Base-by-base conservation (phyloP, 106 monocot genomes). In the Platanthera zijinensis region DNA sequence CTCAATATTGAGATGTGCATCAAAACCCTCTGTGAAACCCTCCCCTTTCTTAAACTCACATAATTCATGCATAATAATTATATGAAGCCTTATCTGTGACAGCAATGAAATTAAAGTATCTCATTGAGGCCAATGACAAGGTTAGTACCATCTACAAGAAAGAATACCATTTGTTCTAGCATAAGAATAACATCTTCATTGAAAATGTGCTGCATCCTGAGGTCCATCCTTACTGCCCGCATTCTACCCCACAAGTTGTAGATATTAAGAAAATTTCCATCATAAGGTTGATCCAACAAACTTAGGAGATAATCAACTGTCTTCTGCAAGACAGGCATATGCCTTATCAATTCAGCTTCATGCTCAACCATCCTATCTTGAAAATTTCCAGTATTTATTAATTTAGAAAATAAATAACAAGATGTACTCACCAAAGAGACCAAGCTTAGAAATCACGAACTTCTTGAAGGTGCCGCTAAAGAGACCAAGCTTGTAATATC, bases 171-270 rank as follows among this genome's bases (percentile, higher is more conserved):
- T 80, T 99, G 84, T 59, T 99, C 99, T 17, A 99, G 92, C 99
- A 99, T 94, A 28, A 78, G 74, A n/a, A 99, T 94, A 71, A 94
- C 86, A 51, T 94, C 78, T 52, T 79, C 80, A 69, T 94, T 86
- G 68, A 99, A 99, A 74, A 99, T 88, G 52, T 99, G 99, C 57
- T 99, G 99, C 99, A 94, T 99, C 76, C 99, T 89, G 72, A 99
- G 91, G 82, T 99, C 99, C 94, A 99, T 88, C 72, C 99, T 83
- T 73, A 99, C 78, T 53, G 94, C 94, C 68, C 99, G 79, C 99
- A 99, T 99, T 76, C 99, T 84, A 81, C 94, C 94, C 99, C 99
- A 99, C 72, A 99, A 99, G 81, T 99, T 99, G 76, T 99, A 99
- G 13, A 92, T 81, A 51, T 82, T 77, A 70, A 99, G 72, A 73